Base-by-base conservation (phyloP, 2,329 filamentous ascomycete species). In the Exophiala oligosperma region DNA sequence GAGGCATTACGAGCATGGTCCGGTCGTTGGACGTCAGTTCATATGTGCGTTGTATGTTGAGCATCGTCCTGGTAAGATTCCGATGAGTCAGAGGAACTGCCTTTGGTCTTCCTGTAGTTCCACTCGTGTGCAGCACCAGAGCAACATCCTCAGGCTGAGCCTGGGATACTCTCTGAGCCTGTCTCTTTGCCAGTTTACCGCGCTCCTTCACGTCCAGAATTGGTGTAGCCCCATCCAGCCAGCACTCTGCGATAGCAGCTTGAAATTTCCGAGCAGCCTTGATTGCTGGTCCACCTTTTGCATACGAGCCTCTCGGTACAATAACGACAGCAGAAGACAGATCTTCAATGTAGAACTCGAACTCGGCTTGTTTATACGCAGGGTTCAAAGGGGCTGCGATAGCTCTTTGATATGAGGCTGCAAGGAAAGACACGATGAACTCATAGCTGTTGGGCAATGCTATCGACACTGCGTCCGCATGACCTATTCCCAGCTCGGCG, bases 321-420 rank as follows among this genome's bases (percentile, higher is more conserved):
- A 95, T 79, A 32, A 91, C 84, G 59, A 95, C 78, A 35, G 87
- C 87, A 4, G 91, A 93, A 70, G 87, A 90, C 67, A 95, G 80
- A 71, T 96, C 91, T 64, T 92, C 88, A 69, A 96, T 93, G 74
- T 94, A 95, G 75, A 95, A 95, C 72, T 94, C 91, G 72, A 93
- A 94, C 73, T 95, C 91, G 57, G 87, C 87, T 74, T 94, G 90
- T 77, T 92, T 95, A 79, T 95, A 95, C 46, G 87, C 88, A 41
- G 91, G 86, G 73, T 96, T 95, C 64, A 96, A 78, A n/a, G 91
- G 91, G 2, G 91, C 91, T 6, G 91, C 91, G 66, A 94, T 88
- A 29, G 81, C 89, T 68, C 91, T 84, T 77, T 94, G 91, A 85
- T 88, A 91, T n/a, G 90, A 85, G 17, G 86, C 83, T n/a, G 90